Conservation (phyloP, 306 rosid species). For the Oemleria cerasiformis region DNA sequence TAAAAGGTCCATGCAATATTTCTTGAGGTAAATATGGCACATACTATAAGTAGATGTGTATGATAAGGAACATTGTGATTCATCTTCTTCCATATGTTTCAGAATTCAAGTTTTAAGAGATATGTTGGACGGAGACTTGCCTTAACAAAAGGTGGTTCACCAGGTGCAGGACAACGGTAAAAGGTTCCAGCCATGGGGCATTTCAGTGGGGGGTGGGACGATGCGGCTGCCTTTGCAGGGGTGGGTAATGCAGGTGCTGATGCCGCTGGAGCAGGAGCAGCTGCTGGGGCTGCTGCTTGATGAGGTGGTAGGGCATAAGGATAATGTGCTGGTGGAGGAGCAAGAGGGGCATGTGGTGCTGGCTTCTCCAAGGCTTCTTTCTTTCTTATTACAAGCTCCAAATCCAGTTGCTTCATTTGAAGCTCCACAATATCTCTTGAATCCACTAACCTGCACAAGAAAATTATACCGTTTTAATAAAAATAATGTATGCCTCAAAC, state of each 20-base stretch:
- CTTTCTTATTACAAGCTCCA: constrained; percentile 67
- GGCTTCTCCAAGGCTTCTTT: constrained; percentile 79
- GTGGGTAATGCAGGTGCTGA: constrained; percentile 47
- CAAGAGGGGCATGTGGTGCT: constrained; percentile 27
- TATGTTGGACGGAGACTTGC: constrained; percentile 29
- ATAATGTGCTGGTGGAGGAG: constrained; percentile 33
- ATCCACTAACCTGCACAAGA: constrained; percentile 71
- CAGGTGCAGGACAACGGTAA: constrained; percentile 70
- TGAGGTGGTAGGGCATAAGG: constrained; percentile 39
- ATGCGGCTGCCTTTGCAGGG: constrained; percentile 47
- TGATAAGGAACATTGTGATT: background rate
- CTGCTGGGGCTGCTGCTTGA: constrained; percentile 34
- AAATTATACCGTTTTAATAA: constrained; percentile 13
- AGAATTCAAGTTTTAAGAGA: constrained; percentile 5
- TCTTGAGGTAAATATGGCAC: background rate
- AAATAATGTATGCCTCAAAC: background rate
- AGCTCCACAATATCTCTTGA: constrained; percentile 89
- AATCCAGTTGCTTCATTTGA: constrained; percentile 69
- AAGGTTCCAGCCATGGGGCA: constrained; percentile 99
- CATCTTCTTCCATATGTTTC: constrained; percentile 1
- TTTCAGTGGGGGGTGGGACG: constrained; percentile 72
- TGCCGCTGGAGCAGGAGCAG: constrained; percentile 42
- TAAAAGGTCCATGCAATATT: background rate
- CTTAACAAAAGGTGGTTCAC: constrained; percentile 89
- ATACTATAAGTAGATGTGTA: background rate